phyloP scores from a whole-genome alignment of 2,329 filamentous ascomycete genomes.

The Amphichorda felina region DNA sequence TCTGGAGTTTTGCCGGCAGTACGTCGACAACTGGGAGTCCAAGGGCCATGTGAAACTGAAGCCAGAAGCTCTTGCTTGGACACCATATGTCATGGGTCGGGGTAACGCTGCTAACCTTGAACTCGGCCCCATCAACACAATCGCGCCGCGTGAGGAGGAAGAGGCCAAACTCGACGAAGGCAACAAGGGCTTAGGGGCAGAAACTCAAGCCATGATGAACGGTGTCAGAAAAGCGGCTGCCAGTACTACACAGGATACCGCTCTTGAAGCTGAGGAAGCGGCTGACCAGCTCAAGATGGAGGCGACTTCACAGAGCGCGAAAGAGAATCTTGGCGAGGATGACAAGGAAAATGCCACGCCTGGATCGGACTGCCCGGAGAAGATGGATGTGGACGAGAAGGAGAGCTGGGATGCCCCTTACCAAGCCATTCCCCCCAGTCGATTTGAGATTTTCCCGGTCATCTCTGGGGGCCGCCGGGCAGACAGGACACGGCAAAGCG shows the following conservation, averaged over 20 bases:
- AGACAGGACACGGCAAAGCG: slow-evolving; percentile 30
- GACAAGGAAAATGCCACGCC: slow-evolving; percentile 19
- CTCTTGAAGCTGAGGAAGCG: not conserved
- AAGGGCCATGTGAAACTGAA: slow-evolving; percentile 84
- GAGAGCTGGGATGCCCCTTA: slow-evolving; percentile 35
- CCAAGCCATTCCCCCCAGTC: slow-evolving; percentile 49
- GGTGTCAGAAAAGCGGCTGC: slow-evolving; percentile 6
- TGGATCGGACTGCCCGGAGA: not conserved
- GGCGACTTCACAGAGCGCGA: slow-evolving; percentile 10
- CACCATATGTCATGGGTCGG: slow-evolving; percentile 91
- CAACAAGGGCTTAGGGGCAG: slow-evolving; percentile 7
- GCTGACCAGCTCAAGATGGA: slow-evolving; percentile 10
- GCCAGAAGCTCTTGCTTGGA: slow-evolving; percentile 76
- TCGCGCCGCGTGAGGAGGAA: slow-evolving; percentile 76
- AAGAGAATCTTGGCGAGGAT: slow-evolving; percentile 6
- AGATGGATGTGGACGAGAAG: slow-evolving; percentile 11
- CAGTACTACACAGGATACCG: not conserved
- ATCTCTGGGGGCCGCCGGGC: slow-evolving; percentile 35
- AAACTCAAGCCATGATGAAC: slow-evolving; percentile 11
- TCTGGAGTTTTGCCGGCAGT: slow-evolving; percentile 71
- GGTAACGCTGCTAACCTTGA: slow-evolving; percentile 75
- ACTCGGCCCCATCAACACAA: slow-evolving; percentile 67
- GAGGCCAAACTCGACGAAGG: slow-evolving; percentile 29
- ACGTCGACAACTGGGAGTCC: slow-evolving; percentile 77
- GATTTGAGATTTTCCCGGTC: slow-evolving; percentile 71